phyloP scores from a whole-genome alignment of 1,284 basidiomycete genomes.

The Lentinus polychrous region DNA sequence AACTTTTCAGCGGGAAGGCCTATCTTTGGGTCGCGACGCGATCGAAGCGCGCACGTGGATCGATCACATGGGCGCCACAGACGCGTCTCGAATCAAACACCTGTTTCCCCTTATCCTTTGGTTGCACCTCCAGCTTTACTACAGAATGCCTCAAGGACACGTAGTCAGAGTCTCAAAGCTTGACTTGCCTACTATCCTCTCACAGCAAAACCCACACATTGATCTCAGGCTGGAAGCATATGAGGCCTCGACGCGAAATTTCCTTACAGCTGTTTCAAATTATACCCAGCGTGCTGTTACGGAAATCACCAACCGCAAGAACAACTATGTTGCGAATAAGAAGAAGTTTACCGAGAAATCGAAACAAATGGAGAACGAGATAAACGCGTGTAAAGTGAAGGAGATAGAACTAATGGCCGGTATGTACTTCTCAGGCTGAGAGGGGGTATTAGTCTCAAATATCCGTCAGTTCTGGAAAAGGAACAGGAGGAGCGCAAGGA shows the following conservation, averaged over 20 bases:
- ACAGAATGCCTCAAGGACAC: constrained; percentile 14
- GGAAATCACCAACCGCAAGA: constrained; percentile 54
- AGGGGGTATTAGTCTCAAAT: background rate
- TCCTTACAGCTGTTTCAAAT: constrained; percentile 58
- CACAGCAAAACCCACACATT: constrained; percentile 50
- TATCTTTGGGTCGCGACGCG: too few species aligned
- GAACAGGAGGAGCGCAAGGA: constrained; percentile 69
- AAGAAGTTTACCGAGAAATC: constrained; percentile 51
- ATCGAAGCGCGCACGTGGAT: background rate
- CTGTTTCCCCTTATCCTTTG: too few species aligned
- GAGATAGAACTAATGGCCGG: constrained; percentile 69
- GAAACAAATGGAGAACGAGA: constrained; percentile 55
- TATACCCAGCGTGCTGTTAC: constrained; percentile 62
- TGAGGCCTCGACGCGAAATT: constrained; percentile 59
- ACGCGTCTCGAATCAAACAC: too few species aligned
- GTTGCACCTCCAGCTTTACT: background rate
- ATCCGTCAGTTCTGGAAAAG: constrained; percentile 47
- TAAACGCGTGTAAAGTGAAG: constrained; percentile 59
- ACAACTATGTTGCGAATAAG: constrained; percentile 49
- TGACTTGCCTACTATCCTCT: constrained; percentile 51
- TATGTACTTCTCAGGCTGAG: constrained; percentile 26
- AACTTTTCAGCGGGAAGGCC: background rate
- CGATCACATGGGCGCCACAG: background rate
- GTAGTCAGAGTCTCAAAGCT: constrained; percentile 50
- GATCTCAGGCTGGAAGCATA: constrained; percentile 58